Conservation (phyloP, 2,329 filamentous ascomycete genomes). For the Ceratocystis papillata region DNA sequence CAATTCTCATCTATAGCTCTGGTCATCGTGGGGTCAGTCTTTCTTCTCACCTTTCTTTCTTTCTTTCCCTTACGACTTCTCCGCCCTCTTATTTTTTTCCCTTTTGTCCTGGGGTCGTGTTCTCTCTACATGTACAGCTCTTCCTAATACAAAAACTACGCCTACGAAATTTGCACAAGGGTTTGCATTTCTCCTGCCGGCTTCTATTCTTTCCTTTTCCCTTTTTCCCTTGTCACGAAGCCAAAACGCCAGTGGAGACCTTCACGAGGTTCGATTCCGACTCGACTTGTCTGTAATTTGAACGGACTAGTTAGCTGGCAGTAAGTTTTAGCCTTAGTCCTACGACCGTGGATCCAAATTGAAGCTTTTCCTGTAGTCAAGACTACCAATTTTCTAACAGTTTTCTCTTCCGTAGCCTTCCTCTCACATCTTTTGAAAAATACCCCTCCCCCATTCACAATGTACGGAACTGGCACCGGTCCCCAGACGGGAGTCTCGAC, state of each 20-base stretch:
- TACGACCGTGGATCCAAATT: neutral
- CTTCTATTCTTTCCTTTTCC: slow-evolving; percentile 7
- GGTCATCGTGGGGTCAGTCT: slow-evolving; percentile 21
- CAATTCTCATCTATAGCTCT: slow-evolving; percentile 21
- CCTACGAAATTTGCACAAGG: slow-evolving; percentile 6
- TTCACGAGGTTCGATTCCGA: slow-evolving; percentile 9
- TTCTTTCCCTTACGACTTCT: no score
- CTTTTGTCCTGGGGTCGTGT: slow-evolving; percentile 22
- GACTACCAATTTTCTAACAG: neutral
- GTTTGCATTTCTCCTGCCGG: slow-evolving; percentile 7
- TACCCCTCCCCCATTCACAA: slow-evolving; percentile 38
- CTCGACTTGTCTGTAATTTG: slow-evolving; percentile 11
- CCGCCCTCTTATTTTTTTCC: slow-evolving; percentile 8
- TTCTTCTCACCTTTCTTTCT: slow-evolving; percentile 2
- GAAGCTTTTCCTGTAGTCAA: neutral
- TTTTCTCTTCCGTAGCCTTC: neutral
- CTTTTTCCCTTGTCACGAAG: slow-evolving; percentile 2
- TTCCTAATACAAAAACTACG: slow-evolving; percentile 20
- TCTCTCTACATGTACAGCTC: slow-evolving; percentile 24
- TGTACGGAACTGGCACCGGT: slow-evolving; percentile 77
- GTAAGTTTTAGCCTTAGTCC: slow-evolving; percentile 3
- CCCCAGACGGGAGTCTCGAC: slow-evolving; percentile 95
- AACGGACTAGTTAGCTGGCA: slow-evolving; percentile 11
- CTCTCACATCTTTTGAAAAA: slow-evolving; percentile 12
- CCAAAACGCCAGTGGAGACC: neutral